Base-by-base conservation (phyloP, 2,329 filamentous ascomycete genomes). In the Penicillium capsulatum region DNA sequence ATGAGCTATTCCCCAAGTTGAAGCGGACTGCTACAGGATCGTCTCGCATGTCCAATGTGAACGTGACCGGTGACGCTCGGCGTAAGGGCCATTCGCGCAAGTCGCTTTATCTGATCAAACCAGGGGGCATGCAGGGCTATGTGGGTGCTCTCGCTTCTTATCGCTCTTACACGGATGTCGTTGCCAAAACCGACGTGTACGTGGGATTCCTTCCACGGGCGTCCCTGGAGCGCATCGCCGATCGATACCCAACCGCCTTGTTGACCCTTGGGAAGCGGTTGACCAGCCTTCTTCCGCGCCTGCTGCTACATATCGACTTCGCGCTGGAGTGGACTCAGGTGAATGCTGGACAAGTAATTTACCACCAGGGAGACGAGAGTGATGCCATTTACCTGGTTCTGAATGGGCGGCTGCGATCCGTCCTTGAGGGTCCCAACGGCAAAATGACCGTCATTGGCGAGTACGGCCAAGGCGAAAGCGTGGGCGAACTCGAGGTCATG, bases 271-370 rank as follows among this genome's bases (percentile, higher is more conserved):
- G 92, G 1, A 98, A 98, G 67, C 77, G 92, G 33, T 71, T 98
- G 43, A 97, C 94, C 0, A 90, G 82, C 46, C 78, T 98, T 4
- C 71, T 98, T 3, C 92, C 94, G 1, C 81, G 87, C 10, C 71
- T 98, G 37, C 90, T 98, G 46, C 73, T 96, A 11, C 92, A 98
- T 58, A 97, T 98, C 48, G 92, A 98, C 64, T 98, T 98, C 67
- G 92, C 92, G 3, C 74, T 98, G 13, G 94, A 98, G 69, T 98
- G 94, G 92, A 83, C 96, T 3, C 94, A 98, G 60, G 89, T 98
- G 45, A 89, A 88, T 64, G 88, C 92, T 3, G 90, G 92, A 0
- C 89, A 98, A 60, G 86, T 96, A 7, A 86, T 98, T 24, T 95
- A 94, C 61, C 87, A 94, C 51, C 86, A 94, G 64, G 83, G 83